Percentiles rank a stretch among this genome's conserved stretches.
phyloP scores from a whole-genome alignment of 768 basidiomycete genomes.

The Xerocomellus amylosporus region DNA sequence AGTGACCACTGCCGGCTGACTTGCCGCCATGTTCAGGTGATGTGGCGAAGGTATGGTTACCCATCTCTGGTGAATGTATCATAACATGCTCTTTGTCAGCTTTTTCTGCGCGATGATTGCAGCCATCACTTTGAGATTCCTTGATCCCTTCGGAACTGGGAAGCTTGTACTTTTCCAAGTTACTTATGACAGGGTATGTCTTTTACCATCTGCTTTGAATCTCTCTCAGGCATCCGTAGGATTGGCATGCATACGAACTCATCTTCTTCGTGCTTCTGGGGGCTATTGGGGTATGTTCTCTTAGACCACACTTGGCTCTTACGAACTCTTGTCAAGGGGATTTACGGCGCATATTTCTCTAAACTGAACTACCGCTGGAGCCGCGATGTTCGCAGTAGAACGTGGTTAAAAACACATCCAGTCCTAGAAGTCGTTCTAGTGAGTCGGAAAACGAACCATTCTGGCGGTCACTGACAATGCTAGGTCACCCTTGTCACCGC shows the following conservation, averaged over 20 bases:
- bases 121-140: constrained; percentile 86
- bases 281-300: constrained; percentile 70
- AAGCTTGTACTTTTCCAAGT: constrained; percentile 93
- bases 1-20: not conserved
- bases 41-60: constrained; percentile 81
- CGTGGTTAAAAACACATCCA: constrained; percentile 78
- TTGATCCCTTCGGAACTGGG: constrained; percentile 94
- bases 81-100: constrained; percentile 41
- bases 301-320: constrained; percentile 1
- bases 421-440: constrained; percentile 82
- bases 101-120: constrained; percentile 99
- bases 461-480: constrained; percentile 10
- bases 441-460: constrained; percentile 23
- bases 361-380: constrained; percentile 90
- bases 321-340: constrained; percentile 50
- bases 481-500: constrained; percentile 81
- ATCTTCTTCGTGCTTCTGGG: constrained; percentile 83
- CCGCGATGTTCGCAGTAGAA: constrained; percentile 74
- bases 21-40: constrained; percentile 47
- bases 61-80: not conserved
- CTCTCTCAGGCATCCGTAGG: constrained; percentile 42
- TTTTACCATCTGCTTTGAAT: not conserved
- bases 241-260: constrained; percentile 92
- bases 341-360: constrained; percentile 93
- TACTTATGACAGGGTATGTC: constrained; percentile 73